phyloP scores from a whole-genome alignment of 345 rosid species.

The Salix brachista region DNA sequence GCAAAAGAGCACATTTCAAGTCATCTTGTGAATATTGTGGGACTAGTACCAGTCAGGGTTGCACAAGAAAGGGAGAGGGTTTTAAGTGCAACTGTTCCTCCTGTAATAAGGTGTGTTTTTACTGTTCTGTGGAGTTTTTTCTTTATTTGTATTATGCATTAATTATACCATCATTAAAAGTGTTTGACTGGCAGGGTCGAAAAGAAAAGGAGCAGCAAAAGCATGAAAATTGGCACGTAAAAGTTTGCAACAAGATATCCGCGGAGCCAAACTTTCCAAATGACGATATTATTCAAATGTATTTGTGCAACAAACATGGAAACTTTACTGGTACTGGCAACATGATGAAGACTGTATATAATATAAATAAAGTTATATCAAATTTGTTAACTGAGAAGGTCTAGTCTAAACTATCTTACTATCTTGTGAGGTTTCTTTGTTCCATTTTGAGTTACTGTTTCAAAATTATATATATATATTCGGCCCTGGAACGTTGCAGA shows the following conservation, averaged over 20 bases:
- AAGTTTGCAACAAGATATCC: constrained; percentile 66
- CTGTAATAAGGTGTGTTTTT: constrained; percentile 47
- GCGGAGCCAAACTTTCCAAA: constrained; percentile 60
- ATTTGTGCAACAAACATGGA: constrained; percentile 47
- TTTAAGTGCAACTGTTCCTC: constrained; percentile 64
- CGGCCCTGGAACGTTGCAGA: background rate
- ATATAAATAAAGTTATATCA: background rate
- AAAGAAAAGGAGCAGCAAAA: constrained; percentile 56
- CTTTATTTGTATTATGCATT: background rate
- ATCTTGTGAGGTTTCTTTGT: background rate
- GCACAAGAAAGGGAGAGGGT: constrained; percentile 52
- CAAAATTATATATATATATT: background rate
- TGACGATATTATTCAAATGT: constrained; percentile 57
- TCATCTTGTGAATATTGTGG: constrained; percentile 60
- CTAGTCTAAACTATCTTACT: background rate
- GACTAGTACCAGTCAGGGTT: constrained; percentile 37
- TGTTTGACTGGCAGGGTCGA: constrained; percentile 37
- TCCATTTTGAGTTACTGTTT: background rate
- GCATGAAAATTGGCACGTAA: constrained; percentile 57
- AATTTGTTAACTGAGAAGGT: background rate
- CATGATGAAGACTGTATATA: background rate
- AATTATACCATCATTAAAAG: background rate
- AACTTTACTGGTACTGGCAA: constrained; percentile 39
- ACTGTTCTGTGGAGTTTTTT: background rate
- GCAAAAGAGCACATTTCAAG: constrained; percentile 58